A percentile compares a stretch with the other conserved stretches of the same genome.
Evolutionary conservation across 78 protist genomes (phyloP).

Genomic region (Blattamonas nauphoetae): DNA sequence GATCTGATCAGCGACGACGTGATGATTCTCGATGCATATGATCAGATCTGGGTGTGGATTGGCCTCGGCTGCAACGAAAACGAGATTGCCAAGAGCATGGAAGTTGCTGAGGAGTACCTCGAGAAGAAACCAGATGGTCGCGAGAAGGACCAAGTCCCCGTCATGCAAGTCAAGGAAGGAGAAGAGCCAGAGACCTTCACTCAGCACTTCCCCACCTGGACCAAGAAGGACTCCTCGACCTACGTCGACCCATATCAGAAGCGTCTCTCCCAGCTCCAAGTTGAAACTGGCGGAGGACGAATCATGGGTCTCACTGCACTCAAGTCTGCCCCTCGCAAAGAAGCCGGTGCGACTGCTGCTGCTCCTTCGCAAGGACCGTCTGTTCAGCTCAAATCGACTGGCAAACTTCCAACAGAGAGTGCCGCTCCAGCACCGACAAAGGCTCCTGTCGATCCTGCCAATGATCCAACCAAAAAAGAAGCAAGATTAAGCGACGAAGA

Average conservation of each 20-base stretch:
- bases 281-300: not conserved
- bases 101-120: constrained; percentile 13
- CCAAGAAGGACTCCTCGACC: not conserved
- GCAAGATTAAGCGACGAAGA: constrained; percentile 9
- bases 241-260: not conserved
- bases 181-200: constrained; percentile 49
- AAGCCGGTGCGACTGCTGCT: not conserved
- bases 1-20: constrained; percentile 40
- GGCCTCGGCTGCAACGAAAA: constrained; percentile 19
- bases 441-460: not conserved
- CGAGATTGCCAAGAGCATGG: constrained; percentile 1
- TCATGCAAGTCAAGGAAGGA: constrained; percentile 15
- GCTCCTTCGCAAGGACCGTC: not conserved
- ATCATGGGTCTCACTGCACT: not conserved
- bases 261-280: not conserved
- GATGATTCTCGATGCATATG: constrained; percentile 27
- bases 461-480: not conserved
- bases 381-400: too few relatives aligned
- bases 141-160: not conserved
- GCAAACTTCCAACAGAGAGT: not conserved
- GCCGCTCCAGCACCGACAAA: not conserved
- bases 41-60: constrained; percentile 38
- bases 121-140: not conserved
- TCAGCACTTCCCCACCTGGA: constrained; percentile 42
- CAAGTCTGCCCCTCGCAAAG: not conserved